phyloP scores from a whole-genome alignment of 2,329 filamentous ascomycete species.

The Trichocomaceae sp. region DNA sequence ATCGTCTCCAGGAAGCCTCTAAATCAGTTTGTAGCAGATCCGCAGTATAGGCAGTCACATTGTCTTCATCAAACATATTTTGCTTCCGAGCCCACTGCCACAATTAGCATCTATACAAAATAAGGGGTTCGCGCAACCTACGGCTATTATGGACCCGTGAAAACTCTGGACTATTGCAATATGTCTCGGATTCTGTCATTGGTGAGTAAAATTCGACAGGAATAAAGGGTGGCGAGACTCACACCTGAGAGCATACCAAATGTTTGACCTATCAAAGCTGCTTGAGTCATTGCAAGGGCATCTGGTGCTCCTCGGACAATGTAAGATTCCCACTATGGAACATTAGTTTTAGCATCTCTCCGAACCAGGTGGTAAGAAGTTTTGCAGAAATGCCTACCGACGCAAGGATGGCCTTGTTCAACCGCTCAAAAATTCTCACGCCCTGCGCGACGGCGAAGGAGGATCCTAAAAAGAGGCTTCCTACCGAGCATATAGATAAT shows the following conservation, averaged over 20 bases:
- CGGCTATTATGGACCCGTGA: conserved; percentile 5
- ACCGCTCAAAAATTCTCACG: conserved; percentile 23
- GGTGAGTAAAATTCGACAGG: background rate
- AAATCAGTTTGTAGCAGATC: background rate
- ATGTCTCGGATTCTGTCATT: conserved; percentile 7
- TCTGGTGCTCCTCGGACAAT: conserved; percentile 7
- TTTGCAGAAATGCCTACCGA: background rate
- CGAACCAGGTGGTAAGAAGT: no score
- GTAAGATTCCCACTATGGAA: conserved; percentile 5
- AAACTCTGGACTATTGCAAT: conserved; percentile 3
- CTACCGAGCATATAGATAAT: conserved; percentile 34
- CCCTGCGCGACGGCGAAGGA: conserved; percentile 24
- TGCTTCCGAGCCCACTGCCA: conserved; percentile 7
- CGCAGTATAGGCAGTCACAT: background rate
- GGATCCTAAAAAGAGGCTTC: conserved; percentile 31
- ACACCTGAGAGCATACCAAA: conserved; percentile 10
- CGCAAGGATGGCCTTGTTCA: conserved; percentile 16
- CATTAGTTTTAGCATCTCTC: background rate
- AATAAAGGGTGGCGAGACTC: background rate
- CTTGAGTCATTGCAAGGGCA: conserved; percentile 8
- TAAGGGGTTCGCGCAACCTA: background rate
- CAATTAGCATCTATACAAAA: background rate
- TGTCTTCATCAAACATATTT: conserved; percentile 1
- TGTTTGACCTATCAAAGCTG: conserved; percentile 4
- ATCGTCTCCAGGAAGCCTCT: conserved; percentile 5